phyloP scores from a whole-genome alignment of 192 early-diverging fungal genomes.

The Podila clonocystis region DNA sequence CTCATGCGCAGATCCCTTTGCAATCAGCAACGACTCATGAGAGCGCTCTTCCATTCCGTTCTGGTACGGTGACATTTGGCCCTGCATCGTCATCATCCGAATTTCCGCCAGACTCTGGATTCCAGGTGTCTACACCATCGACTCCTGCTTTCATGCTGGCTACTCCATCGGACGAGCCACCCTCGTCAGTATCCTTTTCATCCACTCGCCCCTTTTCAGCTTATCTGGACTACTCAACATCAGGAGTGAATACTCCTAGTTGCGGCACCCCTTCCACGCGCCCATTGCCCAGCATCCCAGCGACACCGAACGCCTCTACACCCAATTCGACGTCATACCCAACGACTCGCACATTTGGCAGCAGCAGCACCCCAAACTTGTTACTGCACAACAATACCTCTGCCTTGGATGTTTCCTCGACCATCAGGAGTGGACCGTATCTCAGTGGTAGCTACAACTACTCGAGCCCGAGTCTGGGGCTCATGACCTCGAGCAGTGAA shows the following conservation, averaged over 20 bases:
- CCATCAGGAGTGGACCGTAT: not conserved
- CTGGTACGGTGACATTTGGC: not conserved
- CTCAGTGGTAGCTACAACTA: not conserved
- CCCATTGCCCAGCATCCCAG: not conserved
- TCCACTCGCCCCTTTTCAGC: not conserved
- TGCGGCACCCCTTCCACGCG: not conserved
- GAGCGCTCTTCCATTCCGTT: not conserved
- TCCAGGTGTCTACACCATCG: not conserved
- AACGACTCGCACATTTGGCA: not conserved
- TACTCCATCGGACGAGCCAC: not conserved
- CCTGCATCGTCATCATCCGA: not conserved
- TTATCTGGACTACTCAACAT: not conserved
- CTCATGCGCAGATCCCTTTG: too few species aligned
- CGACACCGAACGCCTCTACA: not conserved
- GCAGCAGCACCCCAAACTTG: not conserved
- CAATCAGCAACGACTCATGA: not conserved
- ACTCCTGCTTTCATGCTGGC: not conserved
- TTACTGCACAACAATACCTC: not conserved
- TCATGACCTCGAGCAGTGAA: not conserved
- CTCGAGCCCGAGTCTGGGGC: not conserved
- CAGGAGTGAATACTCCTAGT: not conserved
- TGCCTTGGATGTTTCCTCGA: not conserved
- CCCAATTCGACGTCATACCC: not conserved
- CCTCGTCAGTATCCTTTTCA: not conserved
- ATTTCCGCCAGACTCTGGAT: not conserved